Base-by-base conservation (phyloP, 352 stramenopile genomes). In the Thalassiosira mediterranea region DNA sequence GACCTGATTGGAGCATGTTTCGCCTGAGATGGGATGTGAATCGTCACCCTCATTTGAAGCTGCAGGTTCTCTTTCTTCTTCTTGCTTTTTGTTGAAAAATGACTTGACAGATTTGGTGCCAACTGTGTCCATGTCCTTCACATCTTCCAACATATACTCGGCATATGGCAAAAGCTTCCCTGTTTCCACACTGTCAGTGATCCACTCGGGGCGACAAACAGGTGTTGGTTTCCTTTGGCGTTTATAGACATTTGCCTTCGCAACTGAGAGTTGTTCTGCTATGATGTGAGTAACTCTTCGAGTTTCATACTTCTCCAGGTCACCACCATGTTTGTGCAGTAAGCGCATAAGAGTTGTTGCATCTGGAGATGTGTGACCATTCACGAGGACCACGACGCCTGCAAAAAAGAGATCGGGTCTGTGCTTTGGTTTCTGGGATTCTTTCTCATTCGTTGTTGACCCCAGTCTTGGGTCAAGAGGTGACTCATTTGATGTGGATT, bases 141-240 rank as follows among this genome's bases (percentile, higher is more conserved):
- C 94, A 17, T 95, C 92, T 26, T 88, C 49, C 26, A 97, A 90
- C 15, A 97, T 76, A 74, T 97, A 98, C 31, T 88, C 65, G 49
- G 89, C 86, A 70, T 94, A 63, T 0, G 92, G 86, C 3, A 97
- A 72, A 52, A 97, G 52, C 19, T 64, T 88, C 19, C 87, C 78
- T 32, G 90, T 75, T 38, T 93, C 73, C 11, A 97, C 91, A 76
- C 94, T 95, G 62, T 97, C 91, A 5, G 95, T 79, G 65, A 98
- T 96, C 96, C 96, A 98, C 19, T 96, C 80, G 0, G 96, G 95
- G 54, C 92, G 81, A 23, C 95, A 90, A 4, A 98, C 91, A 0
- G 93, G 95, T 44, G 89, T 81, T 4, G 84, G 84, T n/a, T 79
- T 84, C 25, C 73, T 78, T 71, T 88, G 74, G 17, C 70, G 69